Evolutionary conservation across 805 yeast genomes (phyloP).

Genomic region (Clavispora fructus): DNA sequence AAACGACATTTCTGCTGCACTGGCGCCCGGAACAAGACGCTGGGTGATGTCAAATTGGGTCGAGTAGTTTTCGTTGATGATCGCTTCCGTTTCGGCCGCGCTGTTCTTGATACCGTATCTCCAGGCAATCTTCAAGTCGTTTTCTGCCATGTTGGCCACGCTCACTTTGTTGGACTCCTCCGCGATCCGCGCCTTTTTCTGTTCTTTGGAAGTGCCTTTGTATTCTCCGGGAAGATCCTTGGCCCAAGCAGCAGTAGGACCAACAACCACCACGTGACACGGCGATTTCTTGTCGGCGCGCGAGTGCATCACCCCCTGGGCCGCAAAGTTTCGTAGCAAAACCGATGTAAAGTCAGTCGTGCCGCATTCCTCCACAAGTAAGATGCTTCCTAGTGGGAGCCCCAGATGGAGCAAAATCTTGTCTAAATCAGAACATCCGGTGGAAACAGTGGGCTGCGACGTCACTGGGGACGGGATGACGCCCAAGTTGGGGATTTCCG

Average conservation of each 20-base stretch:
- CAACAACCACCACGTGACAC: slow-evolving; percentile 63
- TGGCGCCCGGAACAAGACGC: slow-evolving; percentile 62
- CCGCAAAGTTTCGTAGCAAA: slow-evolving; percentile 59
- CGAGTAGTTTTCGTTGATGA: slow-evolving; percentile 47
- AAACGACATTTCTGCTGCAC: slow-evolving; percentile 53
- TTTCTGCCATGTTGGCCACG: slow-evolving; percentile 57
- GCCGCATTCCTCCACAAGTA: slow-evolving; percentile 76
- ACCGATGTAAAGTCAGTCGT: slow-evolving; percentile 83
- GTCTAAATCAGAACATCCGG: slow-evolving; percentile 77
- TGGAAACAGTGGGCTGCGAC: slow-evolving; percentile 70
- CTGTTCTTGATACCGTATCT: slow-evolving; percentile 57
- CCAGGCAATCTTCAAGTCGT: slow-evolving; percentile 87
- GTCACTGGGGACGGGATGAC: slow-evolving; percentile 72
- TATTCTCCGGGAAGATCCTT: slow-evolving; percentile 73
- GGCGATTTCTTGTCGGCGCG: slow-evolving; percentile 32
- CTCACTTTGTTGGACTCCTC: slow-evolving; percentile 59
- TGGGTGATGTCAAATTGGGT: slow-evolving; percentile 76
- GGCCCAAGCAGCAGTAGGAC: slow-evolving; percentile 54
- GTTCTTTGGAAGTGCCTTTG: slow-evolving; percentile 61
- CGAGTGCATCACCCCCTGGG: slow-evolving; percentile 72
- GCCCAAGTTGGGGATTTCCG: slow-evolving; percentile 41
- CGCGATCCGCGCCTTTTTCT: slow-evolving; percentile 53
- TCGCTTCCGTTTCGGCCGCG: slow-evolving; percentile 15
- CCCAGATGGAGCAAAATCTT: slow-evolving; percentile 75
- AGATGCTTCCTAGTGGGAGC: slow-evolving; percentile 67